Evolutionary conservation across 108 stramenopile species (phyloP), one percentile per base, ranked within the genome.

Genomic region (Nitzschia sp.): DNA sequence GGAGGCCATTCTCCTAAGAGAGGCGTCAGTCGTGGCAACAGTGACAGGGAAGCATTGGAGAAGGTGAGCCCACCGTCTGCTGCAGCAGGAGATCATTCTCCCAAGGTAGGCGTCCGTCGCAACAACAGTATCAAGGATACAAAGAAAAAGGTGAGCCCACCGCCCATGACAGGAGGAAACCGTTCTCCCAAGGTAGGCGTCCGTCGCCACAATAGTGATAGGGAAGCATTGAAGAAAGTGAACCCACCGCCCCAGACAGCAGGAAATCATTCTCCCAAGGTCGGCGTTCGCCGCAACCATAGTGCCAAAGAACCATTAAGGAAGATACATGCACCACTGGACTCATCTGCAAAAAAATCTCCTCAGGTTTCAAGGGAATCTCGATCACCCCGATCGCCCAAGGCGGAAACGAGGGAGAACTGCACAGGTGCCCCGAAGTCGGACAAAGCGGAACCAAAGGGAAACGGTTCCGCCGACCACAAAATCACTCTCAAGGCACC

Each of bases 71-170:
- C 57, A 40, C 37, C 37, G 15, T 7, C 40, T 5, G 57, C 3
- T 3, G 8, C 29, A 34, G 29, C 29, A 34, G 29, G 29, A 34
- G 29, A 34, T 3, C 29, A 17, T 10, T 14, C 42, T 25, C 24
- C 61, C 41, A 44, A 44, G 42, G 10, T 17, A 63, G 61, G 42
- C 8, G 42, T 24, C 41, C 29, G 44, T 10, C 61, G 61, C 8
- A 63, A 11, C 22, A 12, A 24, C 43, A 63, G 61, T 42, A 20
- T 34, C 29, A 34, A 34, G 12, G 25, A 46, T 1, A 42, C 21
- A 48, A 10, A 29, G 5, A 59, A 24, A 6, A 21, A 63, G 12
- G 22, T 24, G 20, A 43, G 44, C 10, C 61, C 57, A 7, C 37
- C 37, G 15, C 19, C 40, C 12, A 34, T 38, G 8, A 24, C 29